Evolutionary conservation across 2,329 filamentous ascomycete species (phyloP), one percentile per base, ranked within the genome.

Genomic region (Fusarium albosuccineum): DNA sequence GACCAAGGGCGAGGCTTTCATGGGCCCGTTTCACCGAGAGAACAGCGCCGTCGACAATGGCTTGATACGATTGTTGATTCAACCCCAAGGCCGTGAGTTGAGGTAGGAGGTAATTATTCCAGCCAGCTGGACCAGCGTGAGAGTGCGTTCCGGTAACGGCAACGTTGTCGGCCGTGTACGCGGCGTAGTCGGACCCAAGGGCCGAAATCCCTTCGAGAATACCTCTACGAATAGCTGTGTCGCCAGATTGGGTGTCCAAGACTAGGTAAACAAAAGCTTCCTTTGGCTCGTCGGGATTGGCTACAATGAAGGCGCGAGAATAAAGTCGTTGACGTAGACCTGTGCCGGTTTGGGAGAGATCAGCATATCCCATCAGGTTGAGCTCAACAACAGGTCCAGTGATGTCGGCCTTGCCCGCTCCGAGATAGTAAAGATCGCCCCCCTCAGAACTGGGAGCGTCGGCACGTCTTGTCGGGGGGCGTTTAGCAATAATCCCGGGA

Each of bases 121-220:
- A 98, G 6, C 92, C 95, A 3, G 92, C 95, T 0, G 95, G 94
- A 0, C 94, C 95, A 26, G 94, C 91, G 80, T 98, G 95, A 27
- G 92, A 96, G 78, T 98, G 95, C 0, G 95, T 98, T 55, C 94
- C 95, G 0, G 93, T 97, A 22, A 98, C 87, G 34, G 95, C 95
- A 36, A 97, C 81, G 74, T 97, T 98, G 71, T 92, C 86, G 72
- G 92, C 87, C 46, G 85, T 87, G 78, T 97, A 98, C 29, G 90
- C 80, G 2, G 86, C 82, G 76, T 94, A 97, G 4, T 91, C 89
- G 14, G 83, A 78, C 0, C 94, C 95, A 8, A 97, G 81, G 0
- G 81, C 83, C 39, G 84, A 82, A 9, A 98, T 82, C 1, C 88
- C 92, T 56, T 95, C 86, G 10, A 98, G 80, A 46, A 97, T 93